These are phyloP conservation scores for Zasmidium angulare DNA, from an alignment of 2,329 filamentous ascomycete species.

Conservation along the genomic window DNA sequence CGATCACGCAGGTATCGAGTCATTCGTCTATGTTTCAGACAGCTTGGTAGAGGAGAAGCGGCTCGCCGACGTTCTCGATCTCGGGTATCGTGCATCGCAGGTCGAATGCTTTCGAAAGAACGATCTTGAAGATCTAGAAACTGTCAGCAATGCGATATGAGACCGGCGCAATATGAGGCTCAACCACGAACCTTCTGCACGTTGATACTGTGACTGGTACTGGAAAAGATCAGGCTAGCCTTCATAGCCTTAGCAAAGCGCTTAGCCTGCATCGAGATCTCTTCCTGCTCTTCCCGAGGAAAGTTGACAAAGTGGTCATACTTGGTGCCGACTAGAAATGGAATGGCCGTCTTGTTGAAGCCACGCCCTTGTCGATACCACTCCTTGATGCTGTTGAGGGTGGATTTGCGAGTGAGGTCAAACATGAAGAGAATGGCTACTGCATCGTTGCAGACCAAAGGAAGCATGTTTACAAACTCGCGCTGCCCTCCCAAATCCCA, in stretches of 20 bases:
- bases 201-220: constrained; percentile 98
- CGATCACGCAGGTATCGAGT: not conserved
- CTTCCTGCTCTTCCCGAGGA: constrained; percentile 93
- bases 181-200: constrained; percentile 78
- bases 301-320: constrained; percentile 99
- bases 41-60: constrained; percentile 76
- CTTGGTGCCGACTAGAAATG: constrained; percentile 94
- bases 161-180: constrained; percentile 15
- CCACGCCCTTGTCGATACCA: constrained; percentile 97
- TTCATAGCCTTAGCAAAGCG: constrained; percentile 98
- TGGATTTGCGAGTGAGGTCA: constrained; percentile 95
- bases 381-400: constrained; percentile 98
- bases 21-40: constrained; percentile 28
- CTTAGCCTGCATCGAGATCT: constrained; percentile 95
- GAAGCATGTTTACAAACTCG: constrained; percentile 99
- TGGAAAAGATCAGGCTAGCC: constrained; percentile 95
- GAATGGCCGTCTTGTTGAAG: constrained; percentile 99
- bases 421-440: constrained; percentile 99
- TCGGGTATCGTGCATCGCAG: constrained; percentile 98
- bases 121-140: constrained; percentile 95
- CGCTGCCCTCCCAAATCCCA: constrained; percentile 98
- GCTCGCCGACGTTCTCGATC: constrained; percentile 97
- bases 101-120: constrained; percentile 97
- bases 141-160: constrained; percentile 4
- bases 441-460: constrained; percentile 97